These are phyloP conservation scores for Rhododendron williamsianum DNA, from an alignment of 148 eudicot species.

Conservation along the genomic window DNA sequence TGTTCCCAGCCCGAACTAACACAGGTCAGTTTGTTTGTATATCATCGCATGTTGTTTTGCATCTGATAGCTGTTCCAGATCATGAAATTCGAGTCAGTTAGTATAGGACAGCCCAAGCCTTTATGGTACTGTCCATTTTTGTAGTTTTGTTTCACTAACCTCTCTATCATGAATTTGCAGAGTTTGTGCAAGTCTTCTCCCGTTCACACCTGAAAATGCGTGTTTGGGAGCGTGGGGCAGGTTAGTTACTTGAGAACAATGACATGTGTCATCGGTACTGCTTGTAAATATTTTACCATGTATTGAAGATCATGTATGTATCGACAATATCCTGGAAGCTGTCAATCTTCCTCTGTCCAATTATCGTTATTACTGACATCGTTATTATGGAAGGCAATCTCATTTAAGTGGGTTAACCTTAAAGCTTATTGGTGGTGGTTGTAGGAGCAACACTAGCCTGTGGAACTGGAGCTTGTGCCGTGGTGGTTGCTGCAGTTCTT, in stretches of 20 bases:
- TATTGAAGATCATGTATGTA: background rate
- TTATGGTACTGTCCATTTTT: background rate
- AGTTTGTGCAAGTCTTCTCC: conserved; percentile 91
- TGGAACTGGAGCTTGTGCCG: conserved; percentile 99
- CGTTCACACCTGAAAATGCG: conserved; percentile 94
- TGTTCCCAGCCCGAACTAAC: conserved; percentile 93
- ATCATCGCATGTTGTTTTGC: background rate
- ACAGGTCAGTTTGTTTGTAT: conserved; percentile 55
- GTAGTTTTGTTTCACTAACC: background rate
- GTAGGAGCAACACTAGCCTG: conserved; percentile 92
- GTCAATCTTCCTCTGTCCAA: background rate
- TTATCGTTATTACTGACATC: background rate
- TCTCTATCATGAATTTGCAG: conserved; percentile 39
- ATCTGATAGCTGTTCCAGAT: background rate
- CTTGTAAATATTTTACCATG: background rate
- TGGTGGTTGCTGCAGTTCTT: conserved; percentile 92
- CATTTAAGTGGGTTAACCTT: conserved; percentile 1
- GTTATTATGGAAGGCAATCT: background rate
- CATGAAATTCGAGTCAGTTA: background rate
- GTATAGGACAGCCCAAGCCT: background rate
- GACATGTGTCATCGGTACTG: background rate
- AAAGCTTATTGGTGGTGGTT: conserved; percentile 9
- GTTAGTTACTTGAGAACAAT: conserved; percentile 22
- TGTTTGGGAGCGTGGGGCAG: conserved; percentile 99
- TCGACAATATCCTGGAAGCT: background rate